Evolutionary conservation across 2,329 filamentous ascomycete species (phyloP).

Genomic region (Aureobasidium sp.): DNA sequence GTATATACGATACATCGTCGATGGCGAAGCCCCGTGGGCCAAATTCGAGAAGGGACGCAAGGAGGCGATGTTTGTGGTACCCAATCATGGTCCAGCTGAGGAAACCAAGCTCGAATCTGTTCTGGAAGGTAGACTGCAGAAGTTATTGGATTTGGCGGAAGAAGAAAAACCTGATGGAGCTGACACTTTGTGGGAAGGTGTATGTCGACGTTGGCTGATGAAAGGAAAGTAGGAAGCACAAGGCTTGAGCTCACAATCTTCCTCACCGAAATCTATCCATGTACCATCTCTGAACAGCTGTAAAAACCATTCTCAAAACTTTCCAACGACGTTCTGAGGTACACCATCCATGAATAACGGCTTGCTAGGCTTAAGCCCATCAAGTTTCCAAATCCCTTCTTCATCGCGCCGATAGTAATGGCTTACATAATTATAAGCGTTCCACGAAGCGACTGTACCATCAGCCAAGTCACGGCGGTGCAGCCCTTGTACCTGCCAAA

Average conservation of each 20-base stretch:
- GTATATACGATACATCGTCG: conserved; percentile 8
- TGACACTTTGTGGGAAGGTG: conserved; percentile 14
- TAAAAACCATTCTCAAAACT: too few species aligned
- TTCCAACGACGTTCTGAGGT: not conserved
- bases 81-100: not conserved
- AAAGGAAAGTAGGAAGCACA: conserved; percentile 13
- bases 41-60: not conserved
- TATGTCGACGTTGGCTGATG: conserved; percentile 13
- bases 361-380: not conserved
- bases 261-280: too few species aligned
- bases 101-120: not conserved
- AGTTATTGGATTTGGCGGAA: not conserved
- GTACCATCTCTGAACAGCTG: too few species aligned
- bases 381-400: not conserved
- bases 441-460: not conserved
- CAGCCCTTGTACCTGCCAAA: not conserved
- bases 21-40: conserved; percentile 15
- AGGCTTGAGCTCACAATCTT: too few species aligned
- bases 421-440: not conserved
- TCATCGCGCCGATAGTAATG: not conserved
- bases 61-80: not conserved
- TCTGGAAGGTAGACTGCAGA: not conserved
- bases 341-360: not conserved
- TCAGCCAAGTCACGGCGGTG: not conserved
- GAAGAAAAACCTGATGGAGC: not conserved